These are phyloP conservation scores for Cruciata laevipes DNA, from an alignment of 257 asterid genomes.

Conservation along the genomic window DNA sequence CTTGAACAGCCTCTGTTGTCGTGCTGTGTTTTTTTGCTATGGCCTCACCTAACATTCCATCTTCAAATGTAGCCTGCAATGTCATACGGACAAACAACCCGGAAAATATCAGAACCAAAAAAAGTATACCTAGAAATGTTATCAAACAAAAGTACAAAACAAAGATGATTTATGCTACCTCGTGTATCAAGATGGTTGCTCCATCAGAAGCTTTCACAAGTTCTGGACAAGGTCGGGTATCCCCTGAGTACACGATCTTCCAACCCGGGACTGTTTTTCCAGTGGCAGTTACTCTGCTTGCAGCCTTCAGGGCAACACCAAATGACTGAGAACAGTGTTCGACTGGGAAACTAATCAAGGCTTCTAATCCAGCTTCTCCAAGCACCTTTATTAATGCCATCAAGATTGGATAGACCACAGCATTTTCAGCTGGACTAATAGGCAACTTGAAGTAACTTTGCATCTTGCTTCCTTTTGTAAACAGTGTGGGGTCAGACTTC, in stretches of 20 bases:
- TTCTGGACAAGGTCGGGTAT: conserved; percentile 93
- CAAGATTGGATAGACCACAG: conserved; percentile 31
- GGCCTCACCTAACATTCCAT: conserved; percentile 74
- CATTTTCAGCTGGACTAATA: conserved; percentile 34
- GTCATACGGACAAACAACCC: neutral
- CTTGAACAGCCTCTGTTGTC: conserved; percentile 76
- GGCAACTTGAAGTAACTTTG: conserved; percentile 63
- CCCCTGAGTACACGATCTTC: conserved; percentile 95
- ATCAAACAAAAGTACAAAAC: neutral
- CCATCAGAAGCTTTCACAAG: conserved; percentile 61
- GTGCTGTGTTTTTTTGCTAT: conserved; percentile 86
- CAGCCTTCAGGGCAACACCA: conserved; percentile 62
- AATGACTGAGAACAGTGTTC: conserved; percentile 83
- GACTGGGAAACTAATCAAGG: conserved; percentile 69
- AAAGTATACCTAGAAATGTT: neutral
- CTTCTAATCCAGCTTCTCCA: conserved; percentile 63
- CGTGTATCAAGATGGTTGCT: conserved; percentile 87
- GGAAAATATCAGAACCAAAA: neutral
- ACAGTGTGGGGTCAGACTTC: conserved; percentile 31
- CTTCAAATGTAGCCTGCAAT: conserved; percentile 90
- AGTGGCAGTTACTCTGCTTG: conserved; percentile 36
- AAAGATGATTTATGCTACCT: conserved; percentile 29
- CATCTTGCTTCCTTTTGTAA: conserved; percentile 65
- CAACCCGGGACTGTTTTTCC: conserved; percentile 82
- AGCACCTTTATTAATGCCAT: conserved; percentile 44